Conservation (phyloP, 202 grass and related monocot genomes). For the Elaeis oleifera region DNA sequence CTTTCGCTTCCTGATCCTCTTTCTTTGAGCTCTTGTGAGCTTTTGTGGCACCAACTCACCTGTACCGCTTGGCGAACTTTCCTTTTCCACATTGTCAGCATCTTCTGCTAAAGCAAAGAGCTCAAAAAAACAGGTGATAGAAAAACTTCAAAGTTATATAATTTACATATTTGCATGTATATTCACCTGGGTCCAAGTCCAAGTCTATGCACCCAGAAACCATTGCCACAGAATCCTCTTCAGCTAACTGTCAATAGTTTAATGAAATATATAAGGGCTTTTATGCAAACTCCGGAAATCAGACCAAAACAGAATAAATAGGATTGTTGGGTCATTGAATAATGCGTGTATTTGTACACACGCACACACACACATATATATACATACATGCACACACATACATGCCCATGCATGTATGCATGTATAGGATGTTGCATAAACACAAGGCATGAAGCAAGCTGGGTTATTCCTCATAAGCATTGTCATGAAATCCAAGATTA, state of each 20-base stretch:
- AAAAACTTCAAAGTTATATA: not conserved
- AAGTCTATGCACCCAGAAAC: not conserved
- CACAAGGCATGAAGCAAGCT: too few species aligned
- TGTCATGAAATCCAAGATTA: too few species aligned
- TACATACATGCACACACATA: too few species aligned
- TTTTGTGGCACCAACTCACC: not conserved
- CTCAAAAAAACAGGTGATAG: not conserved
- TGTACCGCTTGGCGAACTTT: not conserved
- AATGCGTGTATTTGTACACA: too few species aligned
- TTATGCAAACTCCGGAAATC: too few species aligned
- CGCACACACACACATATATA: too few species aligned
- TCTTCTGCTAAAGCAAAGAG: constrained; percentile 10
- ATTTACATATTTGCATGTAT: not conserved
- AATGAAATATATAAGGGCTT: not conserved
- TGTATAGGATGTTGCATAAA: too few species aligned
- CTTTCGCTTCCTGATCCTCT: constrained; percentile 22
- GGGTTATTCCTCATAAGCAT: too few species aligned
- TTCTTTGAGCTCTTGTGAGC: constrained; percentile 28
- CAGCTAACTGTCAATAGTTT: not conserved
- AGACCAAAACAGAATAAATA: too few species aligned
- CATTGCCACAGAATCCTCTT: constrained; percentile 3
- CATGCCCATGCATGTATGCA: too few species aligned
- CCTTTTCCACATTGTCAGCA: constrained; percentile 1
- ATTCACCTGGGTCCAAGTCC: constrained; percentile 11
- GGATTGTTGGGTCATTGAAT: too few species aligned